Conservation (phyloP, 257 asterid species). For the Petunia axillaris region DNA sequence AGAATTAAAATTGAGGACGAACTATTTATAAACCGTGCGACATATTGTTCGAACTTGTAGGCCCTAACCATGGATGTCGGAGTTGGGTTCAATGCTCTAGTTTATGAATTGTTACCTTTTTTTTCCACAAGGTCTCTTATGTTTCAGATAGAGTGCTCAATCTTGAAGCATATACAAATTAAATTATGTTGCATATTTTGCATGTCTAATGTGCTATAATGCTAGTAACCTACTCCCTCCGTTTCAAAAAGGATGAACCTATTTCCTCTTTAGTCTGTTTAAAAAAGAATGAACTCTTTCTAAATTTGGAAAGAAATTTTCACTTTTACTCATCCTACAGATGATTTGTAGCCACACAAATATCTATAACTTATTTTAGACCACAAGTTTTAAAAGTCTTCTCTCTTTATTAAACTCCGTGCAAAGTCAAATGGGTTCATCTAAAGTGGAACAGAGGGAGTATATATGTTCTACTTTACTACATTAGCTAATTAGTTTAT, state of each 20-base stretch:
- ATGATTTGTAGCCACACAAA: too few relatives aligned
- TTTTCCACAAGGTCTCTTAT: slow-evolving; percentile 56
- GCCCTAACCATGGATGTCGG: slow-evolving; percentile 72
- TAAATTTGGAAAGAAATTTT: too few relatives aligned
- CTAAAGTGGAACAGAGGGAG: too few relatives aligned
- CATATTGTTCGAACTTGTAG: slow-evolving; percentile 56
- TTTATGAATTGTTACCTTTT: slow-evolving; percentile 51
- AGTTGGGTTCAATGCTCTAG: slow-evolving; percentile 55
- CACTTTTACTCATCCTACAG: too few relatives aligned
- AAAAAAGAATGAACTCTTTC: too few relatives aligned
- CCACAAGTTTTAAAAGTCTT: too few relatives aligned
- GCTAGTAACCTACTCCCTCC: background rate
- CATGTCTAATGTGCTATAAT: background rate
- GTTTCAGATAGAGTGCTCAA: background rate
- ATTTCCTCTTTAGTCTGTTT: too few relatives aligned
- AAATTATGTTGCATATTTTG: slow-evolving; percentile 6
- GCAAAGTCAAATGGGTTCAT: too few relatives aligned
- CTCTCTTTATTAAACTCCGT: too few relatives aligned
- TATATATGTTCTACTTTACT: slow-evolving; percentile 6
- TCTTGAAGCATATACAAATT: slow-evolving; percentile 15
- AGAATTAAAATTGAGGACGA: slow-evolving; percentile 57
- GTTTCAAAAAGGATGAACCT: too few relatives aligned
- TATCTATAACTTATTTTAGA: too few relatives aligned
- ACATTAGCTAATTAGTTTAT: slow-evolving; percentile 16
- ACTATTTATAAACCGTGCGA: slow-evolving; percentile 52